Conservation (phyloP, 2,329 filamentous ascomycete genomes). For the Aureobasidium sp. region DNA sequence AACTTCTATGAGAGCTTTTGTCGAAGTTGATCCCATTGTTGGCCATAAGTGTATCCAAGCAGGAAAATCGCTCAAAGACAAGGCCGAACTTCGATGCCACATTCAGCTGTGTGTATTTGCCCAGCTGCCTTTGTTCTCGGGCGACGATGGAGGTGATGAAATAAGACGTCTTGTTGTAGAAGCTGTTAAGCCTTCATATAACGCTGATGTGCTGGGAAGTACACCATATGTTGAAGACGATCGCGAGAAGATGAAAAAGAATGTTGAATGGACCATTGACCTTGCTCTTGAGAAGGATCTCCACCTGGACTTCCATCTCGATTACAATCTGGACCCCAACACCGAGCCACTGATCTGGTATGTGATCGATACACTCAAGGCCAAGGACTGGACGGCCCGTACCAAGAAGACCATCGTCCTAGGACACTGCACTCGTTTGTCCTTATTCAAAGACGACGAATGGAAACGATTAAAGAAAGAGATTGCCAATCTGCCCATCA, state of each 20-base stretch:
- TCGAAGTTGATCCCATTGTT: slow-evolving; percentile 61
- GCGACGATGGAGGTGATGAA: slow-evolving; percentile 35
- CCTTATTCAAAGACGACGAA: slow-evolving; percentile 45
- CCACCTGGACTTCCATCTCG: slow-evolving; percentile 64
- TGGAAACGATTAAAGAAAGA: slow-evolving; percentile 44
- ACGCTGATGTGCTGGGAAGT: slow-evolving; percentile 56
- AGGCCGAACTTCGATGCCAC: slow-evolving; percentile 43
- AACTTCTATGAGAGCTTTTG: slow-evolving; percentile 62
- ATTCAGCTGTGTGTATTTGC: slow-evolving; percentile 66
- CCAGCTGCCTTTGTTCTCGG: slow-evolving; percentile 60
- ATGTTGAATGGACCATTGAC: slow-evolving; percentile 57
- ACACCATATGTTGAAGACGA: slow-evolving; percentile 63
- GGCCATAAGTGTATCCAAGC: slow-evolving; percentile 50
- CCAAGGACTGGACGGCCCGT: slow-evolving; percentile 43
- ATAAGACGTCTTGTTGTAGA: slow-evolving; percentile 47
- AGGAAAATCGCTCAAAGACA: slow-evolving; percentile 48
- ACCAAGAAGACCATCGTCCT: slow-evolving; percentile 49
- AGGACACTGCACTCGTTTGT: slow-evolving; percentile 63
- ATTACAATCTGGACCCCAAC: slow-evolving; percentile 55
- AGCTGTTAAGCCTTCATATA: slow-evolving; percentile 33
- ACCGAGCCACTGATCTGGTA: slow-evolving; percentile 48
- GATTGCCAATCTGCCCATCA: slow-evolving; percentile 51
- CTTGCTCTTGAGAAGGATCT: slow-evolving; percentile 45
- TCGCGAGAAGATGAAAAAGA: slow-evolving; percentile 42
- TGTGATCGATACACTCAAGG: slow-evolving; percentile 46